Evolutionary conservation across 805 yeast genomes (phyloP), one percentile per base, ranked within the genome.

Genomic region (Saccharomycopsis capsularis): DNA sequence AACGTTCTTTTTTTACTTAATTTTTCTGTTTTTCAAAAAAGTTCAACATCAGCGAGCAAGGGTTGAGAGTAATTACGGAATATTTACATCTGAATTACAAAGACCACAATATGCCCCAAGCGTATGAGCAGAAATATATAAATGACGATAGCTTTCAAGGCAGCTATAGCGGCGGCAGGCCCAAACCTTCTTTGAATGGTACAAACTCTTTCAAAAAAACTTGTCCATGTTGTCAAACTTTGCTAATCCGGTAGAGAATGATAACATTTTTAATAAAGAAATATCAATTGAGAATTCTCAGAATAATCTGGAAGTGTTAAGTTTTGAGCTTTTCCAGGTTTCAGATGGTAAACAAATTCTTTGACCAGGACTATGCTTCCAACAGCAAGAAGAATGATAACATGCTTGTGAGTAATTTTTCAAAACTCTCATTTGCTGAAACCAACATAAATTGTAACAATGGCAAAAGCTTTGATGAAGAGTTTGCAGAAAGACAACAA

Each of bases 11-110:
- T 49, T 37, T 49, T 45, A 30, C 25, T 45, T 16, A 49, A 45
- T 15, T 49, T 49, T 21, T 30, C 45, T 42, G 44, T 49, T 30
- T 49, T 49, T 21, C 49, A 49, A 30, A 49, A 44, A 44, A 45
- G 16, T 24, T 45, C 22, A 29, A 49, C 3, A 30, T 49, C 4
- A 45, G 35, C 36, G 52, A 49, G 32, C 44, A 45, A 27, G 52
- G 45, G 24, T 40, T 49, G 30, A 16, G 39, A 23, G 45, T 45
- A 19, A 40, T 49, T 24, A 49, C 50, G n/a, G 47, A 49, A 18
- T 36, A 45, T 30, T 41, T 49, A 16, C 47, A 44, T 19, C 7
- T 32, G 38, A 36, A 22, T 34, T 18, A 24, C 7, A 23, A n/a
- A n/a, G n/a, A n/a, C n/a, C n/a, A n/a, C n/a, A n/a, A 25, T 25